Percentiles rank a stretch among this genome's conserved stretches.
Evolutionary conservation across 345 rosid genomes (phyloP).

Genomic region (Rhizophora mangle): DNA sequence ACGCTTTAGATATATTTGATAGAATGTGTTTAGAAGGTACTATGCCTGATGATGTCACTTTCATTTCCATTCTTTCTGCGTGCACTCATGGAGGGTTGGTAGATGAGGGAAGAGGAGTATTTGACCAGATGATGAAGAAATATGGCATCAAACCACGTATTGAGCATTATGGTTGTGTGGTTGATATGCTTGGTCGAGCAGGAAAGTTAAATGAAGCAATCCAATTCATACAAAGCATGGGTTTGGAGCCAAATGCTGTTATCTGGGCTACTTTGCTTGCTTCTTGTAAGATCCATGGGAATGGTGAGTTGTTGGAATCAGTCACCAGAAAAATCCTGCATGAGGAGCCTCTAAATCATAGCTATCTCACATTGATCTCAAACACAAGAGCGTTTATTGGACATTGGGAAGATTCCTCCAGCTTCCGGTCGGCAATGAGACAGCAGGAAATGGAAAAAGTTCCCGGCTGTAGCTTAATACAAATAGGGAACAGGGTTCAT

Average conservation of each 20-base stretch:
- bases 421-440: conserved; percentile 27
- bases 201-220: conserved; percentile 33
- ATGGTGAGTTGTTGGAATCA: conserved; percentile 16
- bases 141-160: conserved; percentile 29
- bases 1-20: conserved; percentile 25
- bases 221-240: conserved; percentile 32
- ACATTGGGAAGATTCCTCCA: conserved; percentile 22
- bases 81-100: conserved; percentile 39
- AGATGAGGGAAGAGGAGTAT: conserved; percentile 33
- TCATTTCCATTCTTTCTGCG: conserved; percentile 33
- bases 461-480: conserved; percentile 36
- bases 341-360: conserved; percentile 31
- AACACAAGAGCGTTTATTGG: conserved; percentile 30
- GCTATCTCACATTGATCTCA: conserved; percentile 28
- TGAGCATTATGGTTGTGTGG: conserved; percentile 41
- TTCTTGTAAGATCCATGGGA: conserved; percentile 30
- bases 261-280: conserved; percentile 30
- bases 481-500: conserved; percentile 14
- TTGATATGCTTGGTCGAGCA: conserved; percentile 39
- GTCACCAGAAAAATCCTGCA: conserved; percentile 25
- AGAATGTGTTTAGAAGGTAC: conserved; percentile 20
- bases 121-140: conserved; percentile 23
- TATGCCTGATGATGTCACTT: conserved; percentile 29
- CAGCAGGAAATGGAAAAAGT: conserved; percentile 29
- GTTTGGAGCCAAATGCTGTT: conserved; percentile 35